Percentiles rank a stretch among this genome's conserved stretches.
Evolutionary conservation across 805 yeast genomes (phyloP).

Genomic region (Geotrichum ghanense): DNA sequence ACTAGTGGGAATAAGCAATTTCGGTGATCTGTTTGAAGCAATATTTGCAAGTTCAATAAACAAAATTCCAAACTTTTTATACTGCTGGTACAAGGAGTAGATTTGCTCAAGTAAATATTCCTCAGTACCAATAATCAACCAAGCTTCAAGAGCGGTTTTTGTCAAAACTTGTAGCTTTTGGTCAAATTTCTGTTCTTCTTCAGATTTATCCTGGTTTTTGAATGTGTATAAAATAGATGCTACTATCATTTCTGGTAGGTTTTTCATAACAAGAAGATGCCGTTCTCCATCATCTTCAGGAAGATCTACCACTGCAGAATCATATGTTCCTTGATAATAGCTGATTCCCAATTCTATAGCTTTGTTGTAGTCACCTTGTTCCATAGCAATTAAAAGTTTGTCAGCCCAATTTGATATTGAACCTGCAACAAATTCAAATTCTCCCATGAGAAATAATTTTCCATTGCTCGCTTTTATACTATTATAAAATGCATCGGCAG

Average conservation of each 20-base stretch:
- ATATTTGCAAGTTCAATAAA: constrained; percentile 43
- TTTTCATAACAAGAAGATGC: constrained; percentile 37
- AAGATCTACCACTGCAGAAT: constrained; percentile 43
- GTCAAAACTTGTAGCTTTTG: constrained; percentile 20
- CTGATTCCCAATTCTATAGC: constrained; percentile 45
- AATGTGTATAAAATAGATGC: constrained; percentile 39
- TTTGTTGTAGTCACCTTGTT: constrained; percentile 35
- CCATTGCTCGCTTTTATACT: constrained; percentile 32
- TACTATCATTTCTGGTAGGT: constrained; percentile 45
- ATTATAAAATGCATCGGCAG: constrained; percentile 26
- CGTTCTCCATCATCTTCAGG: constrained; percentile 37
- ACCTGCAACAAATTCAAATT: constrained; percentile 45
- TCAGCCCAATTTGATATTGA: constrained; percentile 63
- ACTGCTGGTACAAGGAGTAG: constrained; percentile 32
- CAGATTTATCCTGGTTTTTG: constrained; percentile 14
- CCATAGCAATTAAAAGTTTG: constrained; percentile 36
- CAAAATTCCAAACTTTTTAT: constrained; percentile 29
- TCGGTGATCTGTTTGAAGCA: constrained; percentile 33
- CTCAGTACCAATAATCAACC: constrained; percentile 27
- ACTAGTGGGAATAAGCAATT: constrained; percentile 41
- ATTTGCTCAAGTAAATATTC: constrained; percentile 32
- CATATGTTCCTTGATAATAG: constrained; percentile 40
- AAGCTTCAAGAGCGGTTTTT: constrained; percentile 30
- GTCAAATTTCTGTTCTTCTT: constrained; percentile 18
- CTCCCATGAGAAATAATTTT: constrained; percentile 41